Base-by-base conservation (phyloP, 2,329 filamentous ascomycete species). In the Fusarium pseudoanthophilum region DNA sequence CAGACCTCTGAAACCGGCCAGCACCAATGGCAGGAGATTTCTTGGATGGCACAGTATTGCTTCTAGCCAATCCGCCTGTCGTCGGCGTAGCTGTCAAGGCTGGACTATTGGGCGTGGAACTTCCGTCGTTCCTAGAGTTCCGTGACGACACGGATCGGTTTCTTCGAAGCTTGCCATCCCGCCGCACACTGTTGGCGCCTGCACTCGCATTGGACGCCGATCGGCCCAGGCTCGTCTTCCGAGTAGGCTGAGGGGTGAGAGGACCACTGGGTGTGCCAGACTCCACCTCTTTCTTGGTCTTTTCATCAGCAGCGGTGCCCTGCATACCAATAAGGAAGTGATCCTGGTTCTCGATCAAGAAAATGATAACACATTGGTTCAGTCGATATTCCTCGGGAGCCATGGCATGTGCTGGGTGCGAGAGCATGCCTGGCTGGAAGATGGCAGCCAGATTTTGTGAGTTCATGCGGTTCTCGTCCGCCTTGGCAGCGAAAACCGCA, bases 291-390 rank as follows among this genome's bases (percentile, higher is more conserved):
- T 89, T 85, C 75, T 88, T 88, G 2, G 89, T 92, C 79, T 88
- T 91, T 79, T 97, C 94, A 79, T 98, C 95, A n/a, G 95, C 93
- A n/a, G 91, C 95, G n/a, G 95, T 98, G 49, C 96, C 96, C 80
- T 95, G 94, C 96, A 99, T 99, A 62, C 96, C 96, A 73, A 99
- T 97, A 74, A 99, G 86, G 86, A 99, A 99, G 82, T 97, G 94
- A 79, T 99, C 96, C 81, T 99, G 96, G 78, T 99, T 97, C 80
- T 98, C 95, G 75, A 99, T 99, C 76, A 99, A 85, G 82, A 99
- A 99, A 57, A 99, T 97, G 72, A 99, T 88, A 26, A 99, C 95
- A 78, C 96, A 95, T 86, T 99, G 96, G 80, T 97, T 98, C 11
- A 99, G 86, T 37, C 94, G 92, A 81, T 99, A 99, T 79, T 98